Base-by-base conservation (phyloP, 2,329 filamentous ascomycete species). In the Aspergillus pseudotamarii region DNA sequence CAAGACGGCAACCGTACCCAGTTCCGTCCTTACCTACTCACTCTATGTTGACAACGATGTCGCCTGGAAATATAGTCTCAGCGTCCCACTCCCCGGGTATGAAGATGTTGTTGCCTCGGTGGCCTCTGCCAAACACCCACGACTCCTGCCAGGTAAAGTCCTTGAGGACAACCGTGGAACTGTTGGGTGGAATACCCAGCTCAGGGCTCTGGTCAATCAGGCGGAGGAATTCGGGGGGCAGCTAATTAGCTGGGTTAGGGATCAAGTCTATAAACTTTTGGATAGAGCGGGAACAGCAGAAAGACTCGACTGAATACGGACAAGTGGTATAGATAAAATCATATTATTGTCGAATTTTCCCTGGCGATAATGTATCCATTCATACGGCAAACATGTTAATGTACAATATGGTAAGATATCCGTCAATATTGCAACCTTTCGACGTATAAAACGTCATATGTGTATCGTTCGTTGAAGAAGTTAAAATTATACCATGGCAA, bases 31-130 rank as follows among this genome's bases (percentile, higher is more conserved):
- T 41, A 89, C 89, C 54, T 98, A 97, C 73, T 86, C 88, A 4
- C 81, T 97, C 2, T 97, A 91, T 74, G 84, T 97, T 21, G 91
- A 97, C 75, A 94, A 93, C 2, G 79, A 86, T 50, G 89, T 94
- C 75, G 84, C 83, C 1, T 98, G 94, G 94, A 90, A 76, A 59
- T 81, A 82, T 65, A 71, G 70, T 46, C 73, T 82, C 5, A 74
- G 72, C 59, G 75, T 79, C 26, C 80, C 80, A 0, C 46, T 78
- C 26, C 62, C 63, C 5, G 64, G 65, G 21, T 58, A 55, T 12
- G 62, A 62, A 48, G 21, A 30, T 11, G 36, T 46, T 43, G 28
- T 60, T 34, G 57, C 60, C 16, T 62, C 54, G 1, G 60, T 57
- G 3, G 55, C 62, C 8, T 50, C 59, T 2, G 46, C 53, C 21